Evolutionary conservation across 208 protist genomes (phyloP).

Genomic region (Porcisia deanei): DNA sequence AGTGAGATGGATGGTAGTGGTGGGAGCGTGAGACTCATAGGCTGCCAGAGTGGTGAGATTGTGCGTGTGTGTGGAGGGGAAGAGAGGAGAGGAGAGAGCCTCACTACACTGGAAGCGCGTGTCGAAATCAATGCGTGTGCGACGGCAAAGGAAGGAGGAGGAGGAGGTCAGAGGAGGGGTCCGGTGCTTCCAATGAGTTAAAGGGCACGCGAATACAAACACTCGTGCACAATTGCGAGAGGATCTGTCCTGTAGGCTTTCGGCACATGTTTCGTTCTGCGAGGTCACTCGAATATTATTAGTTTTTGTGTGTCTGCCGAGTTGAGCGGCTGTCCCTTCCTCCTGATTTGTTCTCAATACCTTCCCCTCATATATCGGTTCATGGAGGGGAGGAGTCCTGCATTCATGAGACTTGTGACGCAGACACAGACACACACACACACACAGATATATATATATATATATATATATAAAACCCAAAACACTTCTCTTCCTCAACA

Average conservation of each 20-base stretch:
- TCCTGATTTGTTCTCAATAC: no score
- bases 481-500: no score
- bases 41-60: neutral
- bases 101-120: neutral
- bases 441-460: no score
- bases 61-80: constrained; percentile 3
- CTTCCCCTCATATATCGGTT: no score
- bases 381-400: neutral
- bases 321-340: neutral
- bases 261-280: neutral
- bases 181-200: no score
- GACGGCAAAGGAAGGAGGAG: neutral
- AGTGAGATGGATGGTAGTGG: neutral
- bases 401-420: neutral
- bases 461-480: no score
- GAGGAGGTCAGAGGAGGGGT: no score
- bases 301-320: neutral
- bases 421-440: neutral
- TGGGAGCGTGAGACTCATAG: neutral
- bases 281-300: neutral
- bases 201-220: neutral
- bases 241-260: neutral
- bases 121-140: neutral
- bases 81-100: neutral
- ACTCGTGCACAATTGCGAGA: neutral